Evolutionary conservation across 257 asterid genomes (phyloP).

Genomic region (Penstemon barbatus): DNA sequence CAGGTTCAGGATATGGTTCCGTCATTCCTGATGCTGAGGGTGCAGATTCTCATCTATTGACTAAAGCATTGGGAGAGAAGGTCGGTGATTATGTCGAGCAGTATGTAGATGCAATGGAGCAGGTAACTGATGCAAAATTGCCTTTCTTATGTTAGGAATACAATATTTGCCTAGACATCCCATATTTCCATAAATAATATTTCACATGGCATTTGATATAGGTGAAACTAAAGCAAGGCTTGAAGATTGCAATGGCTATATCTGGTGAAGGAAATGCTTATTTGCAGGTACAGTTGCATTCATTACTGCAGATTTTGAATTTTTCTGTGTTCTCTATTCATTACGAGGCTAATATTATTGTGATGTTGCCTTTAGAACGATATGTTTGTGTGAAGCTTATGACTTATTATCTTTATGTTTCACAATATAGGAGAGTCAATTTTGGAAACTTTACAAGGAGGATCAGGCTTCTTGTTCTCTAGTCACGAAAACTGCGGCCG

Average conservation of each 20-base stretch:
- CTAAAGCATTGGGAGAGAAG: constrained; percentile 70
- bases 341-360: neutral
- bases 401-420: constrained; percentile 18
- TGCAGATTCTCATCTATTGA: constrained; percentile 71
- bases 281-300: constrained; percentile 62
- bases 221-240: constrained; percentile 94
- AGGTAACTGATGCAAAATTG: constrained; percentile 47
- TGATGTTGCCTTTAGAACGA: constrained; percentile 9
- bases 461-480: constrained; percentile 64
- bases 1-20: constrained; percentile 93
- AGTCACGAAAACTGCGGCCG: constrained; percentile 87
- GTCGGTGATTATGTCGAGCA: constrained; percentile 66
- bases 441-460: constrained; percentile 98
- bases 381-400: constrained; percentile 13
- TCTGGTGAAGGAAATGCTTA: constrained; percentile 95
- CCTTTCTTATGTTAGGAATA: constrained; percentile 11
- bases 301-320: constrained; percentile 19
- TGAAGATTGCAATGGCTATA: constrained; percentile 86
- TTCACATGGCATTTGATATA: constrained; percentile 32
- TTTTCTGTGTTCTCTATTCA: neutral
- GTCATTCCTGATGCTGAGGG: constrained; percentile 70
- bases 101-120: constrained; percentile 90
- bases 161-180: constrained; percentile 19
- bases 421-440: constrained; percentile 70
- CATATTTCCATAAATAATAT: constrained; percentile 16